Evolutionary conservation across 352 stramenopile genomes (phyloP).

Genomic region (Labyrinthula sp.): DNA sequence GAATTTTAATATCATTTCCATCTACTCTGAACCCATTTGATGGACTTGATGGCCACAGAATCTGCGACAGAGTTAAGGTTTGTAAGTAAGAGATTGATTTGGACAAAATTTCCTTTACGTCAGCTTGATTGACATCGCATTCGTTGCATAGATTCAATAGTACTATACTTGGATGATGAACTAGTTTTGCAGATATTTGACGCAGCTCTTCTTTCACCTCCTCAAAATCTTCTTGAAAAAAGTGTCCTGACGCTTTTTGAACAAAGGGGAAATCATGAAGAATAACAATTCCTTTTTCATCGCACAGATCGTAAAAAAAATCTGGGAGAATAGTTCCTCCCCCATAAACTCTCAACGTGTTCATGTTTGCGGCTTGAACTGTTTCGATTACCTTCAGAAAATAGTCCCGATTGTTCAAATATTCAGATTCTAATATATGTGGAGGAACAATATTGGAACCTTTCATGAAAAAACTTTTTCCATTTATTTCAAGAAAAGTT

Average conservation of each 20-base stretch:
- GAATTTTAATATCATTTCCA: slow-evolving; percentile 31
- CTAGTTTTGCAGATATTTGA: too few relatives aligned
- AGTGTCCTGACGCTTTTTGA: too few relatives aligned
- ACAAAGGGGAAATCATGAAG: slow-evolving; percentile 41
- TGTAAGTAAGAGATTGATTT: too few relatives aligned
- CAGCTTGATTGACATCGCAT: slow-evolving; percentile 29
- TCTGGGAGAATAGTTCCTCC: slow-evolving; percentile 34
- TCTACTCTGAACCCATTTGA: slow-evolving; percentile 36
- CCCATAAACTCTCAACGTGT: slow-evolving; percentile 38
- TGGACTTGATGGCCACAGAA: slow-evolving; percentile 38
- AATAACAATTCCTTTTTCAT: slow-evolving; percentile 35
- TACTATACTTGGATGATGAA: slow-evolving; percentile 35
- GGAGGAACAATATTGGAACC: slow-evolving; percentile 45
- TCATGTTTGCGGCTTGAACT: slow-evolving; percentile 30
- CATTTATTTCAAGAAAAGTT: slow-evolving; percentile 43
- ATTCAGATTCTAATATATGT: slow-evolving; percentile 40
- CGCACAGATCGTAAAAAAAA: slow-evolving; percentile 36
- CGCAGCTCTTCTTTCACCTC: too few relatives aligned
- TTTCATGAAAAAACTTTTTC: slow-evolving; percentile 31
- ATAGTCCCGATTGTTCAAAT: slow-evolving; percentile 18
- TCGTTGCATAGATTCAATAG: slow-evolving; percentile 43
- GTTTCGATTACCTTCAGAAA: slow-evolving; percentile 28
- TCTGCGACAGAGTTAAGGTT: slow-evolving; percentile 29
- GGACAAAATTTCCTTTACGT: too few relatives aligned
- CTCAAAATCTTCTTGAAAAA: too few relatives aligned